Evolutionary conservation across 2,329 filamentous ascomycete genomes (phyloP), one percentile per base, ranked within the genome.

Genomic region (Taxawa tesnikishii): DNA sequence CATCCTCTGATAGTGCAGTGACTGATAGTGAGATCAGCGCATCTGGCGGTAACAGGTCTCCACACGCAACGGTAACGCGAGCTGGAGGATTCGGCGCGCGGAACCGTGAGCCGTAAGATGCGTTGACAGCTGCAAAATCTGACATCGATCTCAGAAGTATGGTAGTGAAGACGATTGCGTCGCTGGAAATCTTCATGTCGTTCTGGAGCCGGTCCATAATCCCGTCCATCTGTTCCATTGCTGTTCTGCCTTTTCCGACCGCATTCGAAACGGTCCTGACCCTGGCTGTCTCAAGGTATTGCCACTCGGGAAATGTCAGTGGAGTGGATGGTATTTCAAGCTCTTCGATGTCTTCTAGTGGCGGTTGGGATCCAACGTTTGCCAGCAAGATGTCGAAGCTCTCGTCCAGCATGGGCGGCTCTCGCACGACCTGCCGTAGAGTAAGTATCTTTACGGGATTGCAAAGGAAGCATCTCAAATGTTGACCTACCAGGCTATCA

Each of bases 11-110:
- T 5, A 66, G 55, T n/a, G 67, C 46, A 8, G 65, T 52, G 17
- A 69, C 53, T 12, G 67, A 72, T 13, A 76, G 55, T 39, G 88
- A 68, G 11, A 82, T 70, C 37, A 76, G 67, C 31, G 67, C 58
- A 7, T 64, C 66, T 0, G 49, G 28, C 0, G 81, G 80, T 6
- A 94, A 64, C 5, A 65, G 50, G 29, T 73, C 60, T 3, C 84
- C 83, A 40, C 79, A 81, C 0, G 84, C 78, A 29, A 96, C 72
- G 4, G 85, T 93, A 30, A 92, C 79, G 30, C 90, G 65, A 0
- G 87, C 75, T 0, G 90, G 84, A 1, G 90, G 90, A 42, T 87
- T 93, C 0, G 87, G 79, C 29, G 69, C 64, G 13, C 60, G 59
- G 55, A 96, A 96, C 26, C 85, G 68, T 6, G 68, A 63, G 4